These are phyloP conservation scores for Croton setiger DNA, from an alignment of 441 rosid genomes.

Conservation along the genomic window DNA sequence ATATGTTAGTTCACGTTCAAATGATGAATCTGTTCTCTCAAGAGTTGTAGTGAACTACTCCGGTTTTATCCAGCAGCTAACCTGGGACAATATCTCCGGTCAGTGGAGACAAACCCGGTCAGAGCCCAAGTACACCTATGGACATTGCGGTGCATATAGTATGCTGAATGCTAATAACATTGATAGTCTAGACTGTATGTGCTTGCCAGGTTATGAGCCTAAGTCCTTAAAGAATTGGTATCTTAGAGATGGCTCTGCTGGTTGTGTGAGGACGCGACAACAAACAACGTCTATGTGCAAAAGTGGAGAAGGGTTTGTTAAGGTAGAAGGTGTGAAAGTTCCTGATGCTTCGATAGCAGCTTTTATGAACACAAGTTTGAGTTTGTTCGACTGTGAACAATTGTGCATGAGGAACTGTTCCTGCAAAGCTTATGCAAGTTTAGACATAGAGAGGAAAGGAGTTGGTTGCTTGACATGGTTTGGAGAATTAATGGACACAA, in stretches of 20 bases:
- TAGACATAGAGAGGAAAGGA: conserved; percentile 15
- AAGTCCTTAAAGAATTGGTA: conserved; percentile 14
- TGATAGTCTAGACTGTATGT: conserved; percentile 25
- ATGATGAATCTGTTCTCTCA: conserved; percentile 4
- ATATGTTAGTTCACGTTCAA: background rate
- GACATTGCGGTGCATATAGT: conserved; percentile 29
- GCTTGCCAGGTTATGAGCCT: conserved; percentile 27
- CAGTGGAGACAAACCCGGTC: conserved; percentile 19
- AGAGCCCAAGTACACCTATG: conserved; percentile 29
- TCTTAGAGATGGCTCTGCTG: conserved; percentile 28
- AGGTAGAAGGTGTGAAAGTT: conserved; percentile 22
- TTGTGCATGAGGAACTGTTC: conserved; percentile 32
- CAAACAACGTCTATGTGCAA: conserved; percentile 15
- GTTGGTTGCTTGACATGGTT: conserved; percentile 29
- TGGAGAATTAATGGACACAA: conserved; percentile 21
- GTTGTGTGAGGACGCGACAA: conserved; percentile 26
- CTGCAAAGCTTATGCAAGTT: conserved; percentile 21
- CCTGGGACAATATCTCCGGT: conserved; percentile 22
- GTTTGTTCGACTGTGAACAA: conserved; percentile 19
- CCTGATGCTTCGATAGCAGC: conserved; percentile 25
- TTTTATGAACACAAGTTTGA: conserved; percentile 11
- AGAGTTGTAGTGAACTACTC: conserved; percentile 24
- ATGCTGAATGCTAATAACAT: conserved; percentile 12
- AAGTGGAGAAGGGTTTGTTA: conserved; percentile 29
- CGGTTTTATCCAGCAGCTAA: background rate